Conservation (phyloP, 1,284 basidiomycete genomes). For the Puccinia brachypodii region DNA sequence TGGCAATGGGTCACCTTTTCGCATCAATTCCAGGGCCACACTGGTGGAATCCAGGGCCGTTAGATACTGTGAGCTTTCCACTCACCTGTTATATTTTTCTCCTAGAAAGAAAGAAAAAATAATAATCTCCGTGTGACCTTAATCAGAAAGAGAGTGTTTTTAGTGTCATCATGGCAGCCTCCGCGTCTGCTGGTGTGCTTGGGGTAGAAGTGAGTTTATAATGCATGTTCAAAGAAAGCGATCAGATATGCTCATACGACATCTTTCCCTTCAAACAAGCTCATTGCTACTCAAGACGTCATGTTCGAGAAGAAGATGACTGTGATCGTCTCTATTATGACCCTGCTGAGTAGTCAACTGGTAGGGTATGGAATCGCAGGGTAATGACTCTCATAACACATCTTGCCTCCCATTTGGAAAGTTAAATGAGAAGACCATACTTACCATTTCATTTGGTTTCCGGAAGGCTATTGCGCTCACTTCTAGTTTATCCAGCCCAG, state of each 20-base stretch:
- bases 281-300: constrained; percentile 38
- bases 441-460: neutral
- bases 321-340: constrained; percentile 1
- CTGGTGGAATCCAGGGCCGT: constrained; percentile 41
- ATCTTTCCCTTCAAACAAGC: neutral
- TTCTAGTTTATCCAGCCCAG: constrained; percentile 29
- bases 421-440: neutral
- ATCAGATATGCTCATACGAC: neutral
- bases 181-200: constrained; percentile 18
- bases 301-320: constrained; percentile 18
- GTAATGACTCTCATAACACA: neutral
- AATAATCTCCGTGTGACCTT: neutral
- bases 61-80: neutral
- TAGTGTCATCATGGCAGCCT: constrained; percentile 26
- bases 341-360: constrained; percentile 35
- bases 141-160: constrained; percentile 43
- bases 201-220: constrained; percentile 35
- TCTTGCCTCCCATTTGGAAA: neutral
- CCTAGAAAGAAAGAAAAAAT: neutral
- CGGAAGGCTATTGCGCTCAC: constrained; percentile 17
- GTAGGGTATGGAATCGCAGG: constrained; percentile 41
- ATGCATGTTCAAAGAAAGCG: neutral
- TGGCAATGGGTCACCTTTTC: constrained; percentile 6
- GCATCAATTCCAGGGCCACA: constrained; percentile 32
- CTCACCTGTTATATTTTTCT: neutral